These are phyloP conservation scores for Dactylellina haptotyla DNA, from an alignment of 2,329 filamentous ascomycete species.

Conservation along the genomic window DNA sequence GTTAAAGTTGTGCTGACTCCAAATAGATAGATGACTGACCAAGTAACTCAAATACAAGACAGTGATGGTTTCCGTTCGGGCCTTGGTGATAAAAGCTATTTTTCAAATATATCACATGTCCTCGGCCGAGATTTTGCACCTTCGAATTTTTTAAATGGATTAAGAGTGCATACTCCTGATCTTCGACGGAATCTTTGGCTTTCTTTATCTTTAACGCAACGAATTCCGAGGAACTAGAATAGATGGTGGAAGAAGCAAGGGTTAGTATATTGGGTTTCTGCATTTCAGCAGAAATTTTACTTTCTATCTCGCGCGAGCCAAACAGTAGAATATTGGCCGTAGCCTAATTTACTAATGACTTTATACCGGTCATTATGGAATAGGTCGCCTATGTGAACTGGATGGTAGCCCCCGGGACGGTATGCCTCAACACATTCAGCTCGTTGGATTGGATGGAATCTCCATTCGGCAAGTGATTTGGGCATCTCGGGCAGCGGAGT, in stretches of 20 bases:
- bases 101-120: constrained; percentile 3
- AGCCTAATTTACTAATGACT: constrained; percentile 59
- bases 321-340: constrained; percentile 58
- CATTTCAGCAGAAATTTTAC: too few species aligned
- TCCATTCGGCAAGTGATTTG: not conserved
- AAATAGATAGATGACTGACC: not conserved
- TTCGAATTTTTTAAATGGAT: constrained; percentile 1
- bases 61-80: constrained; percentile 9
- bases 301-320: constrained; percentile 59
- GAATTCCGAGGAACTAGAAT: constrained; percentile 2
- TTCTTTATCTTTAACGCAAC: constrained; percentile 22
- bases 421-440: constrained; percentile 59
- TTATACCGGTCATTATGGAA: constrained; percentile 59
- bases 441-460: not conserved
- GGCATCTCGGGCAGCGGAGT: not conserved
- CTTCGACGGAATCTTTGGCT: constrained; percentile 2
- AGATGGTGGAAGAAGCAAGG: too few species aligned
- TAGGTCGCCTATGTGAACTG: constrained; percentile 57
- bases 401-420: constrained; percentile 58
- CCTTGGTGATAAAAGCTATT: constrained; percentile 24
- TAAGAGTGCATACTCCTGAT: not conserved
- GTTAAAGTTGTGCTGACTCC: not conserved
- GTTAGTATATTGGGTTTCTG: too few species aligned
- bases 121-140: not conserved
- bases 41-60: constrained; percentile 26